Percentiles rank a stretch among this genome's conserved stretches.
Conservation (phyloP, 345 rosid genomes). For the Trapa bicornis region DNA sequence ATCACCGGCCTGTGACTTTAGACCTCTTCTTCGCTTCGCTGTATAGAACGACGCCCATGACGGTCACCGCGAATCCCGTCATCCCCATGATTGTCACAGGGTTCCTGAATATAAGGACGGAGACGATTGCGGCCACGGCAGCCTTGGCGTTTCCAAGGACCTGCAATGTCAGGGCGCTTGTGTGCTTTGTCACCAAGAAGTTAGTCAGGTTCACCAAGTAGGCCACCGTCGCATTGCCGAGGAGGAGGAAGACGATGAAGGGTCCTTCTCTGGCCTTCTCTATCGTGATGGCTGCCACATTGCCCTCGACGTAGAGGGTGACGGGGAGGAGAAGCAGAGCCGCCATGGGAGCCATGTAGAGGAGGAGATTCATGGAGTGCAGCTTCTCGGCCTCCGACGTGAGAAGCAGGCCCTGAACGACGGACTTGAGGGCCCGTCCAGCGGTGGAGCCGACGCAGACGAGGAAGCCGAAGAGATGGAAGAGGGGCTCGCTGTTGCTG, state of each 20-base stretch:
- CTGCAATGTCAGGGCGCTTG: constrained; percentile 91
- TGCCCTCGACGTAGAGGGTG: constrained; percentile 87
- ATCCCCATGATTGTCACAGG: constrained; percentile 93
- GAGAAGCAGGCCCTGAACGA: constrained; percentile 70
- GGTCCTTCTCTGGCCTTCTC: constrained; percentile 70
- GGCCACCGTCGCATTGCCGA: constrained; percentile 93
- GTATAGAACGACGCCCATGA: constrained; percentile 96
- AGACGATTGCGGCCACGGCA: constrained; percentile 86
- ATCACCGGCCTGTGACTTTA: constrained; percentile 48
- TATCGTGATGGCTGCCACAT: constrained; percentile 51
- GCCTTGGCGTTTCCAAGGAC: constrained; percentile 98
- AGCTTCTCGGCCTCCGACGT: constrained; percentile 87
- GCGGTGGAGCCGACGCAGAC: constrained; percentile 90
- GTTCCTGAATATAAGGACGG: constrained; percentile 81
- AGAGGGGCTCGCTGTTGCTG: constrained; percentile 82
- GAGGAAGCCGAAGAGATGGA: constrained; percentile 82
- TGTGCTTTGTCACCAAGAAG: constrained; percentile 94
- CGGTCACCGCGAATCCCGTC: constrained; percentile 74
- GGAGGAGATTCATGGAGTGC: constrained; percentile 84
- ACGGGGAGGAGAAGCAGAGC: constrained; percentile 77
- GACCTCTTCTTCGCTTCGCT: constrained; percentile 99
- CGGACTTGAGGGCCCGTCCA: constrained; percentile 90
- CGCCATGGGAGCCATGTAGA: constrained; percentile 98
- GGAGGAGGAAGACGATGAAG: constrained; percentile 51
- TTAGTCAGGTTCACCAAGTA: constrained; percentile 89